A percentile compares a stretch with the other conserved stretches of the same genome.
phyloP scores from a whole-genome alignment of 768 basidiomycete species.

The Cystofilobasidium bisporidii region DNA sequence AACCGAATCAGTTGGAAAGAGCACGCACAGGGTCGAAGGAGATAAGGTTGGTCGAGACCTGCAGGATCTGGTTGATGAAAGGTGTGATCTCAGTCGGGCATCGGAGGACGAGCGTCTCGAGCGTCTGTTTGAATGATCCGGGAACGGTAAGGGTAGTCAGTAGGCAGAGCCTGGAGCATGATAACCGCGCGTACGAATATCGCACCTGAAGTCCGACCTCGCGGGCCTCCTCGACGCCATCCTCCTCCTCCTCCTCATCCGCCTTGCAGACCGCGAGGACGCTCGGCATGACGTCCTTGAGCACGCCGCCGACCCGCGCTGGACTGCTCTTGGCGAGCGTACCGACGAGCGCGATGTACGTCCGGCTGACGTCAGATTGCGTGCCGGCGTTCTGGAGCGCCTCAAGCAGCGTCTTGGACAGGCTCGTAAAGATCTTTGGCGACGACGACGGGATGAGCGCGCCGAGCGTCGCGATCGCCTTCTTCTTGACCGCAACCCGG shows the following conservation, averaged over 20 bases:
- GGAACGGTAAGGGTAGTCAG: not conserved
- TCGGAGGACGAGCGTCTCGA: slow-evolving; percentile 73
- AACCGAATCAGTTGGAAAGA: no score
- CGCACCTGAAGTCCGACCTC: slow-evolving; percentile 68
- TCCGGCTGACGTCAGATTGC: not conserved
- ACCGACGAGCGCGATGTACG: slow-evolving; percentile 51
- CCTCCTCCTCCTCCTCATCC: slow-evolving; percentile 42
- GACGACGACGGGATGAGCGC: slow-evolving; percentile 66
- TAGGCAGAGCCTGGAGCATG: not conserved
- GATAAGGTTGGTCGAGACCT: slow-evolving; percentile 64
- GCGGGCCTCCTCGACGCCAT: slow-evolving; percentile 75
- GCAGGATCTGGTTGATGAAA: slow-evolving; percentile 59
- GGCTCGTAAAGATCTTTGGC: slow-evolving; percentile 47
- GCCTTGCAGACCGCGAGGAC: slow-evolving; percentile 31
- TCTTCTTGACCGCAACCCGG: slow-evolving; percentile 81
- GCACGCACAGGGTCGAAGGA: slow-evolving; percentile 80
- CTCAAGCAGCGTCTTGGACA: slow-evolving; percentile 13
- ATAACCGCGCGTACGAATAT: not conserved
- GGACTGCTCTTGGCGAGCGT: slow-evolving; percentile 70
- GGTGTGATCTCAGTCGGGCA: slow-evolving; percentile 73
- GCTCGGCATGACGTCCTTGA: slow-evolving; percentile 29
- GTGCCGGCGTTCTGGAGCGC: not conserved
- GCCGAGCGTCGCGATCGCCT: slow-evolving; percentile 67
- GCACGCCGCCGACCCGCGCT: slow-evolving; percentile 45
- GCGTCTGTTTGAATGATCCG: slow-evolving; percentile 48